These are phyloP conservation scores for Arachnomyces sp. DNA, from an alignment of 2,329 filamentous ascomycete genomes.

Conservation along the genomic window DNA sequence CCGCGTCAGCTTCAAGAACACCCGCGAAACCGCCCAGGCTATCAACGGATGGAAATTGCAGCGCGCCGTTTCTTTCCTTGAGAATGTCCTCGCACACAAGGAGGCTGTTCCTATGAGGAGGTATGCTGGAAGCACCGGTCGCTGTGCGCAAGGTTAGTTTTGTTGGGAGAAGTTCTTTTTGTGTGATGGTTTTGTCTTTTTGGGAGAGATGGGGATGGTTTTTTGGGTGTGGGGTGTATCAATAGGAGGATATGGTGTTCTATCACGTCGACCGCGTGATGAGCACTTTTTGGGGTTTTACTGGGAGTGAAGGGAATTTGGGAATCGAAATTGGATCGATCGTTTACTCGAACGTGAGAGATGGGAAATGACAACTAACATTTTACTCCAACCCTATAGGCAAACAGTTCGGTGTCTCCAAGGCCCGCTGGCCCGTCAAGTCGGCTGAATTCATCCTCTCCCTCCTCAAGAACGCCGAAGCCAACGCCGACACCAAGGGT, in stretches of 20 bases:
- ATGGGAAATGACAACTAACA: not conserved
- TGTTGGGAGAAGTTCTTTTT: conserved; percentile 7
- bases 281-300: not conserved
- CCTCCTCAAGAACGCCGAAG: conserved; percentile 95
- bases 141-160: conserved; percentile 91
- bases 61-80: conserved; percentile 91
- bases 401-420: conserved; percentile 97
- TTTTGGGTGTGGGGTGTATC: conserved; percentile 4
- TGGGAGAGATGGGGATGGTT: not conserved
- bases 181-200: not conserved
- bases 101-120: conserved; percentile 98
- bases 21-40: conserved; percentile 96
- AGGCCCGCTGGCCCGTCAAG: conserved; percentile 98
- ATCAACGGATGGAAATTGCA: conserved; percentile 99
- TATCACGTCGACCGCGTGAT: not conserved
- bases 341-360: not conserved
- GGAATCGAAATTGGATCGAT: not conserved
- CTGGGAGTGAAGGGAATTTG: not conserved
- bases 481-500: conserved; percentile 94
- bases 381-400: conserved; percentile 47
- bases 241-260: not conserved
- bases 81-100: conserved; percentile 95
- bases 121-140: conserved; percentile 92
- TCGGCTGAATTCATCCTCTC: conserved; percentile 96
- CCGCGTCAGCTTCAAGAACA: conserved; percentile 99